A percentile compares a stretch with the other conserved stretches of the same genome.
These are phyloP conservation scores for Cladosporium sp. DNA, from an alignment of 2,329 filamentous ascomycete genomes.

Conservation along the genomic window DNA sequence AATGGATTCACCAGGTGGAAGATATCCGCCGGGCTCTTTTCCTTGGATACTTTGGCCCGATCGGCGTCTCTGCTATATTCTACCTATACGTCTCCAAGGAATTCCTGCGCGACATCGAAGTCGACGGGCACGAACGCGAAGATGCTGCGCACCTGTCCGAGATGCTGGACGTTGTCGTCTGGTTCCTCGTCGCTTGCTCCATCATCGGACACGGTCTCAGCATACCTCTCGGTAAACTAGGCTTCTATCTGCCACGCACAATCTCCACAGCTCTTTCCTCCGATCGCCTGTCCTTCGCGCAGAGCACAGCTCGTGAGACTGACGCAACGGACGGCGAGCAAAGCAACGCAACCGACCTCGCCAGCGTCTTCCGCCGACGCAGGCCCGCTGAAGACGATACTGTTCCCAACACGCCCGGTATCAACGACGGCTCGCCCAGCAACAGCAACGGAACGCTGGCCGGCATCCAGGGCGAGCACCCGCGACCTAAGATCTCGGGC, in stretches of 20 bases:
- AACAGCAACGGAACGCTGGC: background rate
- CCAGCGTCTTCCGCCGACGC: conserved; percentile 9
- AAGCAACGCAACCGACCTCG: background rate
- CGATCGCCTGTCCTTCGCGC: conserved; percentile 27
- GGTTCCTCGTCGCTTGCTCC: conserved; percentile 81
- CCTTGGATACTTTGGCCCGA: conserved; percentile 89
- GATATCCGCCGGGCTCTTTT: conserved; percentile 71
- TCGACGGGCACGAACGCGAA: conserved; percentile 56
- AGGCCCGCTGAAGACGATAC: conserved; percentile 1
- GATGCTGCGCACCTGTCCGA: conserved; percentile 66
- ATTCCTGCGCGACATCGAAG: conserved; percentile 59
- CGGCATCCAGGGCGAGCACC: background rate
- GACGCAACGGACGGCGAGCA: conserved; percentile 12
- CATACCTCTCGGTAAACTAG: conserved; percentile 69
- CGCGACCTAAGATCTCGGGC: background rate
- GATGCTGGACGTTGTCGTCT: conserved; percentile 67
- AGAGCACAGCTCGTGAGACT: conserved; percentile 16
- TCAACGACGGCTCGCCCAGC: background rate
- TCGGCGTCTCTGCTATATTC: conserved; percentile 85
- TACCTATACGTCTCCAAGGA: conserved; percentile 80
- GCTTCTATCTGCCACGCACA: conserved; percentile 59
- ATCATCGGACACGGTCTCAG: conserved; percentile 81
- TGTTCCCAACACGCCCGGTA: background rate
- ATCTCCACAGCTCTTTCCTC: conserved; percentile 53
- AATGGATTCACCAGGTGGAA: conserved; percentile 74